Base-by-base conservation (phyloP, 768 basidiomycete genomes). In the Lepiota venenata region DNA sequence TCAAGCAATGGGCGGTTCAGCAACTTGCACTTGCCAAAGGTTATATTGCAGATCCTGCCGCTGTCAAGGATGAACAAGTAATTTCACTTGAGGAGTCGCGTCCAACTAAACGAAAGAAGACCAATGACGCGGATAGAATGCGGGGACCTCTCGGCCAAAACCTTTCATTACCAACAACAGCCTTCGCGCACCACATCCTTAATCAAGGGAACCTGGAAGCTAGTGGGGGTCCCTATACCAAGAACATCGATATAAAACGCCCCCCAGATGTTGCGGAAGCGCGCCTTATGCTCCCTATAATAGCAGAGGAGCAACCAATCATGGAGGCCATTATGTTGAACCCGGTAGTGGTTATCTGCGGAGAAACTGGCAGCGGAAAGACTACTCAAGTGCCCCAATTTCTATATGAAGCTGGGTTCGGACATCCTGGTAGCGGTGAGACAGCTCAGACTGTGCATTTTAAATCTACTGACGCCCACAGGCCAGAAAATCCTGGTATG, bases 321-420 rank as follows among this genome's bases (percentile, higher is more conserved):
- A 88, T 98, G 85, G 94, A 96, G 64, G 83, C 93, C 4, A 83
- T 99, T 42, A 69, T 92, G 50, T 73, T 97, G 35, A 85, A 98
- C 66, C 83, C 88, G 0, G 89, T 96, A 5, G 87, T 93, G 25
- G 80, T 95, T 53, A 85, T 97, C 41, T 81, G 79, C 52, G 81
- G 97, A 68, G 96, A 99, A 75, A 99, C 97, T 14, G 97, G 97
- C 46, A 95, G 92, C 64, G 97, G 97, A 43, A 99, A 98, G 73
- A 98, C 97, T 1, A 99, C 97, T 0, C 97, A 98, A 68, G 85
- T 98, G 6, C 97, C 97, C 10, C 97, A 98, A 67, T 98, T 98
- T 71, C 76, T 99, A n/a, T 98, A 88, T 57, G 97, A 99, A 68
- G 92, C 91, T 18, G 97, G 97, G 0, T 98, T 95, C 66, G 97